Evolutionary conservation across 75 land plant genomes (phyloP), one percentile per base, ranked within the genome.

Genomic region (Picea sitchensis): DNA sequence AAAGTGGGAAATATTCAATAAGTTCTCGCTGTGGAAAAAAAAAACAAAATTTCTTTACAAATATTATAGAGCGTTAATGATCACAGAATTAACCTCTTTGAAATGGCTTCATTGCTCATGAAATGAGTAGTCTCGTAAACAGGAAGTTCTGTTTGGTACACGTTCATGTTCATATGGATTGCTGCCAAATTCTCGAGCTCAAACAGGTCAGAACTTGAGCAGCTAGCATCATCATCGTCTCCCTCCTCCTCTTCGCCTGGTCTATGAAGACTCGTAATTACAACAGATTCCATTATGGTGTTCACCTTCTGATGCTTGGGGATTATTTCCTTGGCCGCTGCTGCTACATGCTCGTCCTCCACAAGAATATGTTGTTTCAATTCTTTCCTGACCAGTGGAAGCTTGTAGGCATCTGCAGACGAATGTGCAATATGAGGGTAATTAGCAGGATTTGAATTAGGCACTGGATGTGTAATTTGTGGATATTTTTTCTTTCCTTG

Each of bases 71-170:
- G 26, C 26, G 26, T 26, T 26, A 26, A 26, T 26, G 26, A 26
- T 26, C n/a, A 61, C 63, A 3, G 4, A 61, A 61, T 61, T 3
- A 61, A 61, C 63, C 81, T 80, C 26, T 67, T 79, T 21, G 88
- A 75, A 65, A 80, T 83, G 61, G 84, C 65, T 1, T 74, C 54
- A 59, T 87, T 80, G 1, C 67, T 86, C 15, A 17, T 58, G 4
- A 84, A 17, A 75, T 61, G 51, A 57, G 89, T 87, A 32, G 89
- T 87, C 71, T 78, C 89, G 60, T 80, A 87, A 59, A 87, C 86
- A 12, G 86, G 89, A 1, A 84, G 73, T 54, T 87, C 86, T 14
- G 80, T 77, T 26, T 72, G 18, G 61, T 79, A 76, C 62, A 36
- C 2, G 38, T 36, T 77, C 68, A 62, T 62, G 77, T 13, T 20